Percentiles rank a stretch among this genome's conserved stretches.
Evolutionary conservation across 2,329 filamentous ascomycete genomes (phyloP).

Genomic region (Cytospora piceae): DNA sequence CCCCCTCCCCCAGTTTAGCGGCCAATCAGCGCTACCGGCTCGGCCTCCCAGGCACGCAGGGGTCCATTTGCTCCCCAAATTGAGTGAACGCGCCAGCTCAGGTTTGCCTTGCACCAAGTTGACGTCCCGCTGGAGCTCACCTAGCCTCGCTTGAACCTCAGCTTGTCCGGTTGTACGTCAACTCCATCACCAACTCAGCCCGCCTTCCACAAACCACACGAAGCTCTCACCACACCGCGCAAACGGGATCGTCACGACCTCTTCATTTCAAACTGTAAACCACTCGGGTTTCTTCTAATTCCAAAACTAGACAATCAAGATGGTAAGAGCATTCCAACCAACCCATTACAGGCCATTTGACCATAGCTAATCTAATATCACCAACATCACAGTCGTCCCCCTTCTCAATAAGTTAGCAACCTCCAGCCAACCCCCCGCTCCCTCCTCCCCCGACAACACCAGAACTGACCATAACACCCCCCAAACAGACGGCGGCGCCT

Average conservation of each 20-base stretch:
- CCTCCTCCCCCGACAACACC: conserved; percentile 20
- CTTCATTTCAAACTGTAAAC: neutral
- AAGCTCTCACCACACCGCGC: conserved; percentile 1
- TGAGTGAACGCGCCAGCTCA: conserved; percentile 19
- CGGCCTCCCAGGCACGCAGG: neutral
- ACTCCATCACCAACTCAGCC: conserved; percentile 21
- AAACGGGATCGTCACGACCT: neutral
- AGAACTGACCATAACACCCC: conserved; percentile 31
- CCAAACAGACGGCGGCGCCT: conserved; percentile 78
- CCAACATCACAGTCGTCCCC: conserved; percentile 70
- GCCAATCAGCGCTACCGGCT: conserved; percentile 20
- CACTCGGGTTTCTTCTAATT: neutral
- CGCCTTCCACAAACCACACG: conserved; percentile 6
- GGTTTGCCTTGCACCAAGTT: conserved; percentile 19
- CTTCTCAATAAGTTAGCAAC: conserved; percentile 88
- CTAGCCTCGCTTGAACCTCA: conserved; percentile 30
- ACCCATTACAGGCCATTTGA: conserved; percentile 20
- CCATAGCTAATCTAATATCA: conserved; percentile 38
- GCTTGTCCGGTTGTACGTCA: conserved; percentile 22
- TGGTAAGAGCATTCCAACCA: conserved; percentile 39
- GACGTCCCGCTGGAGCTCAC: conserved; percentile 10
- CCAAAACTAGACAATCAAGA: conserved; percentile 31
- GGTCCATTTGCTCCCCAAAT: conserved; percentile 5
- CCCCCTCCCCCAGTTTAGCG: neutral
- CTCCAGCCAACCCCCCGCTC: conserved; percentile 29